Evolutionary conservation across 768 basidiomycete genomes (phyloP).

Genomic region (Kockovaella imperatae): DNA sequence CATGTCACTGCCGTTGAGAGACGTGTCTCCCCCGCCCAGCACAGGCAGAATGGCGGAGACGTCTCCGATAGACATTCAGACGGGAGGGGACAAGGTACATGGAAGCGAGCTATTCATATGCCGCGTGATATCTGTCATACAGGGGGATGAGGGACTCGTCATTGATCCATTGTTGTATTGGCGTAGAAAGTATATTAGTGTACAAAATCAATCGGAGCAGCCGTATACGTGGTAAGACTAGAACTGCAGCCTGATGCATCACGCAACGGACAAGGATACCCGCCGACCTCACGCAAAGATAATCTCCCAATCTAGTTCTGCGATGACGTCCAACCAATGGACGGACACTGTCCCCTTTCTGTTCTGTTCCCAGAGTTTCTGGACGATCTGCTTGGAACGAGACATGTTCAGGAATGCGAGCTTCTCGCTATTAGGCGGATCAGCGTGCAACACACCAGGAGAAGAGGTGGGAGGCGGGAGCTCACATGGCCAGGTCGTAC

Average conservation of each 20-base stretch:
- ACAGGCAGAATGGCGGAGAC: too few relatives aligned
- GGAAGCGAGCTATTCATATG: conserved; percentile 67
- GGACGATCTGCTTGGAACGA: conserved; percentile 22
- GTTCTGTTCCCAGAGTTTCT: conserved; percentile 28
- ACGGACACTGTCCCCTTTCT: conserved; percentile 16
- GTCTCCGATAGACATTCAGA: neutral
- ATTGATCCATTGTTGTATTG: conserved; percentile 20
- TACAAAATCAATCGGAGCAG: too few relatives aligned
- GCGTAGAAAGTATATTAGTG: conserved; percentile 8
- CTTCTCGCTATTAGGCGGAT: conserved; percentile 8
- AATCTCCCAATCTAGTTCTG: conserved; percentile 33
- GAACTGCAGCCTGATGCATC: too few relatives aligned
- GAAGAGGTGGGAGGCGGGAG: neutral
- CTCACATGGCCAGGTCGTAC: conserved; percentile 24
- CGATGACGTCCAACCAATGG: conserved; percentile 34
- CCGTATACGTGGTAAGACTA: too few relatives aligned
- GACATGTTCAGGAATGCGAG: conserved; percentile 23
- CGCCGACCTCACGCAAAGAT: conserved; percentile 30
- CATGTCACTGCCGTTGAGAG: conserved; percentile 57
- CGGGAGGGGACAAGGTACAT: conserved; percentile 11
- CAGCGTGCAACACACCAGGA: neutral
- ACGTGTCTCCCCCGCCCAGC: too few relatives aligned
- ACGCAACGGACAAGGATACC: too few relatives aligned
- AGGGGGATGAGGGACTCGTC: conserved; percentile 30
- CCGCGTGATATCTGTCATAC: conserved; percentile 59